phyloP scores from a whole-genome alignment of 83 land plant genomes.

The Thuja plicata region DNA sequence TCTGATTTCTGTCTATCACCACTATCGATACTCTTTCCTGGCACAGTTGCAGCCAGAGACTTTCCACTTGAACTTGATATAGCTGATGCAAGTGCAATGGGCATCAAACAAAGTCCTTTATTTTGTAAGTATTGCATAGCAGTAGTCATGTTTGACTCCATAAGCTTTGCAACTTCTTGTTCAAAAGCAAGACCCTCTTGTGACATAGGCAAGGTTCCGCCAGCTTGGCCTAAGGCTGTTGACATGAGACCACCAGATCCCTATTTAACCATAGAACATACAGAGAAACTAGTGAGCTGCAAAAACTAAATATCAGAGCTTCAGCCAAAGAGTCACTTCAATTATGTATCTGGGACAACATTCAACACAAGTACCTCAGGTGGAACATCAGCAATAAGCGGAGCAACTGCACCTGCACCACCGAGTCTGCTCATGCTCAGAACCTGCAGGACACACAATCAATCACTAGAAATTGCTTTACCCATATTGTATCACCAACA shows the following conservation, averaged over 20 bases:
- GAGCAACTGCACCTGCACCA: slow-evolving; percentile 80
- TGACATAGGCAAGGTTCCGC: slow-evolving; percentile 13
- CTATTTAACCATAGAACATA: slow-evolving; percentile 4
- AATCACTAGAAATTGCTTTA: slow-evolving; percentile 53
- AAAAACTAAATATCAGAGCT: slow-evolving; percentile 1
- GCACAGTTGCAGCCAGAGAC: not conserved
- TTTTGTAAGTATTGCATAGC: slow-evolving; percentile 69
- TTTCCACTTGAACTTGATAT: slow-evolving; percentile 41
- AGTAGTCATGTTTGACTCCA: slow-evolving; percentile 60
- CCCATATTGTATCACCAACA: not conserved
- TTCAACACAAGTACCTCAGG: slow-evolving; percentile 48
- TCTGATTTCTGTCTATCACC: slow-evolving; percentile 8
- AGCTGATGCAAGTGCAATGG: slow-evolving; percentile 60
- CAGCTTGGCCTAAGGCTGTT: slow-evolving; percentile 16
- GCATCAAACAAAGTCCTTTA: slow-evolving; percentile 81
- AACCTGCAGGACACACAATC: slow-evolving; percentile 84
- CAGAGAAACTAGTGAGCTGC: not conserved
- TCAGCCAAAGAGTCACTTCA: not conserved
- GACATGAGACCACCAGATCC: slow-evolving; percentile 26
- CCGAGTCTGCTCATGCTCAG: slow-evolving; percentile 96
- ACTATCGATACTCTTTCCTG: slow-evolving; percentile 5
- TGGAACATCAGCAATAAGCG: slow-evolving; percentile 60
- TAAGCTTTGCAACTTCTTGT: slow-evolving; percentile 62
- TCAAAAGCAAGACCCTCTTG: slow-evolving; percentile 48
- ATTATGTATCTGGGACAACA: not conserved